Percentiles rank a stretch among this genome's conserved stretches.
Evolutionary conservation across 495 filamentous ascomycete species (phyloP).

Genomic region (Aspergillus steynii): DNA sequence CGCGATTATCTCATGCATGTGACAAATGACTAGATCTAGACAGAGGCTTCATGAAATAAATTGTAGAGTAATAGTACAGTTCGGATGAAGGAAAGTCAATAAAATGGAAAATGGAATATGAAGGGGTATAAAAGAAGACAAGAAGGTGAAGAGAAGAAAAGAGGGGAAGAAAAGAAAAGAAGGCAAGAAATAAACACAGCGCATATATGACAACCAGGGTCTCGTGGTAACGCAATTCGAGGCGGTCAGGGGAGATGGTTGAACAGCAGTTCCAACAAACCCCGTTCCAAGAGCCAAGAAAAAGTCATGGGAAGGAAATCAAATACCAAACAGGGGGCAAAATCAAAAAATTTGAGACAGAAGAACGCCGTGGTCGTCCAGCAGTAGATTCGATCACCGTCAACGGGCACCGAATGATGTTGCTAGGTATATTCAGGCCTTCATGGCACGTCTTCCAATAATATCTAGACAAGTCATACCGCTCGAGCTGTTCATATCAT

Average conservation of each 20-base stretch:
- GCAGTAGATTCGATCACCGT: neutral
- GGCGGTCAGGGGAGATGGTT: neutral
- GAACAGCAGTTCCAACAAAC: neutral
- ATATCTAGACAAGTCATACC: conserved; percentile 20
- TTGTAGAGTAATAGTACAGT: conserved; percentile 34
- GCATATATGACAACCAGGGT: neutral
- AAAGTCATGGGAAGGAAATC: neutral
- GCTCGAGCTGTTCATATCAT: conserved; percentile 35
- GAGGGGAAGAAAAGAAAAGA: conserved; percentile 19
- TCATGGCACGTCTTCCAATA: conserved; percentile 17
- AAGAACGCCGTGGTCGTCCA: neutral
- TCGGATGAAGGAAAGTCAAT: conserved; percentile 11
- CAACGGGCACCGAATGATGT: neutral
- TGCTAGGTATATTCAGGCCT: conserved; percentile 4
- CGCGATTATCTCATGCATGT: neutral
- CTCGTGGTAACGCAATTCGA: neutral
- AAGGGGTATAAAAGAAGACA: conserved; percentile 34
- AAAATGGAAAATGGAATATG: conserved; percentile 23
- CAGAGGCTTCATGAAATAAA: conserved; percentile 22
- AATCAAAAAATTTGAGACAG: neutral
- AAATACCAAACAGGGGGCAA: neutral
- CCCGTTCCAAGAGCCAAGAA: neutral
- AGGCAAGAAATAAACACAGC: conserved; percentile 18
- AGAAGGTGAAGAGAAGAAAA: conserved; percentile 16
- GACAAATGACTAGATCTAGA: conserved; percentile 17